Evolutionary conservation across 2,329 filamentous ascomycete genomes (phyloP).

Genomic region (Pseudogymnoascus sp.): DNA sequence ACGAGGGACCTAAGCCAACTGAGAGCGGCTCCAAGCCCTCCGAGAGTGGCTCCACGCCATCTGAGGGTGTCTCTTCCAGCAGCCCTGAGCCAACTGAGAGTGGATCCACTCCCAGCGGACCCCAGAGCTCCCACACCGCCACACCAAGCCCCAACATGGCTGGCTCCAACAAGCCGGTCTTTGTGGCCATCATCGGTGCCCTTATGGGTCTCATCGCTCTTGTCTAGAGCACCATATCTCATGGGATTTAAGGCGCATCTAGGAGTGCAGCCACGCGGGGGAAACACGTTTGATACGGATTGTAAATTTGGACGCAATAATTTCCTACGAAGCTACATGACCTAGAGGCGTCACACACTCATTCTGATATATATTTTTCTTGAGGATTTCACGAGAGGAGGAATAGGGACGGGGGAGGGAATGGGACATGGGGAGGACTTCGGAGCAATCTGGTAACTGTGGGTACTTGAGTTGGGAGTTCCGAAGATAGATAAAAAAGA

Average conservation of each 20-base stretch:
- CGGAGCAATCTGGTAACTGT: slow-evolving; percentile 5
- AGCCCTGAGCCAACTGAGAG: not conserved
- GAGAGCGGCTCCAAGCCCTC: not conserved
- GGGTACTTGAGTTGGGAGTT: not conserved
- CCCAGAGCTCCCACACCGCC: slow-evolving; percentile 6
- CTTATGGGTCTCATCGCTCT: slow-evolving; percentile 25
- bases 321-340: slow-evolving; percentile 7
- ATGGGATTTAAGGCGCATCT: not conserved
- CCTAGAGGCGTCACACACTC: slow-evolving; percentile 3
- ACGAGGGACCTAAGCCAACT: slow-evolving; percentile 11
- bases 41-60: slow-evolving; percentile 14
- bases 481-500: not conserved
- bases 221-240: not conserved
- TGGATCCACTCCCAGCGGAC: not conserved
- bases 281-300: not conserved
- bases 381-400: not conserved
- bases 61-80: not conserved
- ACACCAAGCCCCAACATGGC: slow-evolving; percentile 17
- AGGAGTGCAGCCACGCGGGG: not conserved
- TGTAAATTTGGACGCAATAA: not conserved
- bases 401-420: not conserved
- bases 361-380: not conserved
- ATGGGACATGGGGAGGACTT: not conserved
- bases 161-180: slow-evolving; percentile 21
- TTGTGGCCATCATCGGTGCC: slow-evolving; percentile 22